Percentiles rank a stretch among this genome's conserved stretches.
phyloP scores from a whole-genome alignment of 2,329 filamentous ascomycete genomes.

The Cladorrhinum sp. region DNA sequence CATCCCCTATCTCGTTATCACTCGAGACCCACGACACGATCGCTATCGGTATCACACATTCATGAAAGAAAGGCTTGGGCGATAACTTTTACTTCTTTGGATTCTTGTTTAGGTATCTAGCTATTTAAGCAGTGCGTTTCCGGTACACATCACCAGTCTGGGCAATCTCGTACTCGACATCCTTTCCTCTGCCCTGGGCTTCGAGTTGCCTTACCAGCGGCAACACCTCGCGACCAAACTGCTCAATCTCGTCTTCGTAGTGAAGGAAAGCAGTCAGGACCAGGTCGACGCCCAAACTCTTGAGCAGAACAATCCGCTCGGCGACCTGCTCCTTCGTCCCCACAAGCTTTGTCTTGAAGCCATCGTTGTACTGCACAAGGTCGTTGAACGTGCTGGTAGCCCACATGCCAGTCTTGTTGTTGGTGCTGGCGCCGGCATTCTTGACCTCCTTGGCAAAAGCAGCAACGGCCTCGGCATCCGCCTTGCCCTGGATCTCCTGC shows the following conservation, averaged over 20 bases:
- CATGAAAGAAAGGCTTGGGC: not conserved
- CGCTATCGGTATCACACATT: not conserved
- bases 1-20: not conserved
- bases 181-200: conserved; percentile 45
- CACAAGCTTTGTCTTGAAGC: conserved; percentile 54
- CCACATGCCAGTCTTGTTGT: conserved; percentile 52
- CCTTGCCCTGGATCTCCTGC: conserved; percentile 52
- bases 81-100: not conserved
- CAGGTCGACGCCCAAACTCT: conserved; percentile 44
- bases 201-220: conserved; percentile 48
- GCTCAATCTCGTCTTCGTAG: conserved; percentile 51
- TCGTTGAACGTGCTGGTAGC: conserved; percentile 50
- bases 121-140: conserved; percentile 6
- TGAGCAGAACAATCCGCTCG: conserved; percentile 46
- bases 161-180: conserved; percentile 44
- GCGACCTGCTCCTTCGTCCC: conserved; percentile 51
- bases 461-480: conserved; percentile 47
- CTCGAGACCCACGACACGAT: conserved; percentile 9
- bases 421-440: conserved; percentile 47
- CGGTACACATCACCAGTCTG: conserved; percentile 47
- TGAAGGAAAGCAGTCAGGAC: conserved; percentile 48
- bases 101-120: not conserved
- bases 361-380: conserved; percentile 54
- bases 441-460: conserved; percentile 48
- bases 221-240: conserved; percentile 45